phyloP scores from a whole-genome alignment of 2,329 filamentous ascomycete genomes.

The Penicillium sp. region DNA sequence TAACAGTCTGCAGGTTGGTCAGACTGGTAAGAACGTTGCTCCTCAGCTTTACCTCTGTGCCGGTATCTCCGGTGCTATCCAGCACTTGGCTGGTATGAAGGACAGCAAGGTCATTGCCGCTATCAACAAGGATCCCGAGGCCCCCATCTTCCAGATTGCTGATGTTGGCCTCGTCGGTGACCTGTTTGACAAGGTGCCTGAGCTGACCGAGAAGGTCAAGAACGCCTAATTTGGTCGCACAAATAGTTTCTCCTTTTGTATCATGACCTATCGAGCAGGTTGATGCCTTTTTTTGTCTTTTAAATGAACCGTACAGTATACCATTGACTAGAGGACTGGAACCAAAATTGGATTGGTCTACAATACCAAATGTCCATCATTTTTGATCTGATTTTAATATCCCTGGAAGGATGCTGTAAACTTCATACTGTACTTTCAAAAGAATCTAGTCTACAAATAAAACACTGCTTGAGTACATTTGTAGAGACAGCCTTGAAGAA shows the following conservation, averaged over 20 bases:
- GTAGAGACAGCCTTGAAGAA: not conserved
- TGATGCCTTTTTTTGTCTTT: slow-evolving; percentile 10
- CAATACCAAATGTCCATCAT: slow-evolving; percentile 10
- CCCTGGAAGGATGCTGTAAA: not conserved
- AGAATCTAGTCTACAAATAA: not conserved
- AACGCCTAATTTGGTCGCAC: slow-evolving; percentile 28
- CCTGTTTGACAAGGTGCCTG: slow-evolving; percentile 91
- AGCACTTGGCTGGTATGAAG: slow-evolving; percentile 99
- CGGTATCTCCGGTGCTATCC: slow-evolving; percentile 94
- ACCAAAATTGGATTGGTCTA: slow-evolving; percentile 1
- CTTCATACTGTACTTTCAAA: not conserved
- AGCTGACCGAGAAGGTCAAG: slow-evolving; percentile 94
- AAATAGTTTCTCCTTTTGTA: slow-evolving; percentile 20
- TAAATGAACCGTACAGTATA: slow-evolving; percentile 21
- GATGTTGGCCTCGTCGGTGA: slow-evolving; percentile 95
- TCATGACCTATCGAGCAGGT: slow-evolving; percentile 20
- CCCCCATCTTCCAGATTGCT: slow-evolving; percentile 96
- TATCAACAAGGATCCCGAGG: slow-evolving; percentile 97
- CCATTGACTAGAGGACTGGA: slow-evolving; percentile 17
- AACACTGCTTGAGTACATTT: not conserved
- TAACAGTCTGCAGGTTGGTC: slow-evolving; percentile 96
- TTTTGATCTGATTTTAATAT: not conserved
- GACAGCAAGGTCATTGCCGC: slow-evolving; percentile 99
- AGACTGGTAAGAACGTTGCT: slow-evolving; percentile 98
- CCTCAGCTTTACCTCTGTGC: slow-evolving; percentile 93